Evolutionary conservation across 2,329 filamentous ascomycete species (phyloP), one percentile per base, ranked within the genome.

Genomic region (Alternaria gansuensis): DNA sequence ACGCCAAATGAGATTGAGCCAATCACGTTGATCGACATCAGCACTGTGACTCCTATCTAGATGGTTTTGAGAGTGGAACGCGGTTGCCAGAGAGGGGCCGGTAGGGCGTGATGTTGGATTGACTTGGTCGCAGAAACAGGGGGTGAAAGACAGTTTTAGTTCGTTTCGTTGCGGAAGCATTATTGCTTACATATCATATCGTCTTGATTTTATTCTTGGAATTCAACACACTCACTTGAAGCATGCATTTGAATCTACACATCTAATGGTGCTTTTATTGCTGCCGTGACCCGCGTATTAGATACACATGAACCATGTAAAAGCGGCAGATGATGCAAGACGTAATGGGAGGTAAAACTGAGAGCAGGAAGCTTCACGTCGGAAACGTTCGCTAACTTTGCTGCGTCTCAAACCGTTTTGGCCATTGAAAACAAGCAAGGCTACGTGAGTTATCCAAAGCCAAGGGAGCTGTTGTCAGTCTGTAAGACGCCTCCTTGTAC

Each of bases 1-100:
- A 34, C 28, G 37, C 50, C 50, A 8, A 52, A 57, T 37, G 49
- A 53, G 23, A 39, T 57, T 13, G 37, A 44, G 13, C 57, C 57
- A 3, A 21, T 57, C n/a, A 60, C 57, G 6, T 17, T 60, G 41
- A 60, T 60, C 11, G 48, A 51, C 11, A 17, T 56, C 17, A 37
- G 34, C 24, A 17, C 34, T 36, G 52, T 11, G 23, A 24, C 28
- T 17, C 36, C 44, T 3, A 55, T 55, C 9, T 55, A 41, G 24
- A 31, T 33, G 14, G 14, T 1, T 9, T 0, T 5, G 13, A 11
- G 17, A 28, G 2, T 17, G 36, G 5, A 11, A 6, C 1, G 7
- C 9, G 3, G 0, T 8, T 5, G 26, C 1, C 5, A 21, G 4
- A 24, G 21, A 24, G 29, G 7, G 2, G 13, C 17, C 3, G 2